Evolutionary conservation across 2,329 filamentous ascomycete genomes (phyloP).

Genomic region (Botryotinia calthae): DNA sequence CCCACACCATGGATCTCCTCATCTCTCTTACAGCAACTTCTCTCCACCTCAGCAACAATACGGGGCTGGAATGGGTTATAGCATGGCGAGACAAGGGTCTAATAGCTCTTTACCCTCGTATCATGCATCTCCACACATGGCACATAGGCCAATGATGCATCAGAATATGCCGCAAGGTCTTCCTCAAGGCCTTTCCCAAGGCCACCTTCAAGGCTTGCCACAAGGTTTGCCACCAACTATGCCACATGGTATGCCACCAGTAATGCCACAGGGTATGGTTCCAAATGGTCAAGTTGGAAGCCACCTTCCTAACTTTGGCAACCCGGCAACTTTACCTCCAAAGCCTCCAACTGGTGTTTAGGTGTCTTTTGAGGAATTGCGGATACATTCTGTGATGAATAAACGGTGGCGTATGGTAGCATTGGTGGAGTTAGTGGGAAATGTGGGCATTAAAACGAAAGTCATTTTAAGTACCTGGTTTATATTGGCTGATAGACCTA

Average conservation of each 20-base stretch:
- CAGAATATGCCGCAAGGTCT: conserved; percentile 35
- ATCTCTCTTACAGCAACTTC: conserved; percentile 45
- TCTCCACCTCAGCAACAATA: conserved; percentile 38
- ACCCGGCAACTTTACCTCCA: conserved; percentile 52
- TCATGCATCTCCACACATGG: conserved; percentile 40
- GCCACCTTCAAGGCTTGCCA: conserved; percentile 26
- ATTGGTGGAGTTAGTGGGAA: conserved; percentile 39
- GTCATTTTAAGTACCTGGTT: conserved; percentile 34
- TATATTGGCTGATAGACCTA: conserved; percentile 37
- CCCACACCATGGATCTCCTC: conserved; percentile 40
- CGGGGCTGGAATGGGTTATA: conserved; percentile 38
- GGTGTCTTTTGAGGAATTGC: conserved; percentile 22
- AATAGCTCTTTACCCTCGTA: conserved; percentile 40
- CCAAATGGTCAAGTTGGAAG: conserved; percentile 41
- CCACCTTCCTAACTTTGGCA: conserved; percentile 56
- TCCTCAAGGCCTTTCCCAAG: conserved; percentile 30
- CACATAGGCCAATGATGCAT: conserved; percentile 39
- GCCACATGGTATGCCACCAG: conserved; percentile 31
- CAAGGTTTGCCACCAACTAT: conserved; percentile 31
- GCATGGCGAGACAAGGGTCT: conserved; percentile 40
- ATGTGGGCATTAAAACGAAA: conserved; percentile 34
- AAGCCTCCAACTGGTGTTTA: conserved; percentile 50
- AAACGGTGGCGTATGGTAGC: conserved; percentile 39
- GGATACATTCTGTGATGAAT: conserved; percentile 33
- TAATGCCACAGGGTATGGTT: conserved; percentile 31